Evolutionary conservation across 176 grass and related monocot genomes (phyloP).

Genomic region (Hordeum marinum): DNA sequence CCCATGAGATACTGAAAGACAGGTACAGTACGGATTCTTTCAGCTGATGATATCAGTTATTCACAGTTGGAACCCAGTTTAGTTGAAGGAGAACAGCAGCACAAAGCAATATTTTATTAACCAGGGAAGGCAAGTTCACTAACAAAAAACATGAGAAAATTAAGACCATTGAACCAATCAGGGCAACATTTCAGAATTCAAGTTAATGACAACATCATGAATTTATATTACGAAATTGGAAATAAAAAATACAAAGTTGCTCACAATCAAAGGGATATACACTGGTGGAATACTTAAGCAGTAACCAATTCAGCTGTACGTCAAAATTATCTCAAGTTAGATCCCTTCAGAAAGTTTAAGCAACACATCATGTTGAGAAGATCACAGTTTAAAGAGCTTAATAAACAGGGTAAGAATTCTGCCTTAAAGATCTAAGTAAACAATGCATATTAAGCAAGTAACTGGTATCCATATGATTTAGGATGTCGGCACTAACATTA

Average conservation of each 20-base stretch:
- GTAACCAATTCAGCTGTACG: background rate
- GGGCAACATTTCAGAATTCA: background rate
- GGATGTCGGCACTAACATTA: background rate
- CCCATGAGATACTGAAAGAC: background rate
- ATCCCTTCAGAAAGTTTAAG: background rate
- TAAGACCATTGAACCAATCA: background rate
- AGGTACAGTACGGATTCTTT: background rate
- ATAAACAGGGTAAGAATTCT: background rate
- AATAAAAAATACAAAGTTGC: background rate
- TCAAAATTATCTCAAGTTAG: background rate
- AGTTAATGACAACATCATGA: background rate
- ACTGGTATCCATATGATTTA: background rate
- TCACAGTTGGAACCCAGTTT: background rate
- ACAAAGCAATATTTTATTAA: background rate
- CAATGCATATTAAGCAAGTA: background rate
- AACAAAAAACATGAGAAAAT: background rate
- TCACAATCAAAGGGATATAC: background rate
- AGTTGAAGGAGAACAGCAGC: background rate
- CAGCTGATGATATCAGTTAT: background rate
- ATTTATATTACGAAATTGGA: background rate
- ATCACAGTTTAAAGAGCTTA: background rate
- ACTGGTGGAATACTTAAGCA: background rate
- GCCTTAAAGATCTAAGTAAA: background rate
- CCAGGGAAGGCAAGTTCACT: background rate
- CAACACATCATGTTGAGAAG: background rate